Evolutionary conservation across 176 grass and related monocot genomes (phyloP).

Genomic region (Triticum timopheevii): DNA sequence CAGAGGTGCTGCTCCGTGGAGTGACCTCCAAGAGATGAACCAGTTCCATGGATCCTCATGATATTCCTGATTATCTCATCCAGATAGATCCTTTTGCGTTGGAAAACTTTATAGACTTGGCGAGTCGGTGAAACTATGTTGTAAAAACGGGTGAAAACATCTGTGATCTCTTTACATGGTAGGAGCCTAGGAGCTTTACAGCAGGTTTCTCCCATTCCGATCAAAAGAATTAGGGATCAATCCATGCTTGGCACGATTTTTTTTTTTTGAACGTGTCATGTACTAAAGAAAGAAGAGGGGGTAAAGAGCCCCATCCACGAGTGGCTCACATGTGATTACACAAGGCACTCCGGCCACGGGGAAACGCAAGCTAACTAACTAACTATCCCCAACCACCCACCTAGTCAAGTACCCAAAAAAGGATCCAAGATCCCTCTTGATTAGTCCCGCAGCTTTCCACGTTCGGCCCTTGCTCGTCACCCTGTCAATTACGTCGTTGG

Average conservation of each 20-base stretch:
- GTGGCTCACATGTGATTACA: no score
- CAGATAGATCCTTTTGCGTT: neutral
- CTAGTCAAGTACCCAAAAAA: no score
- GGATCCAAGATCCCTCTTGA: no score
- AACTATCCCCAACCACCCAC: no score
- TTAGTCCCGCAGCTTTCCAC: no score
- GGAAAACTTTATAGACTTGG: conserved; percentile 22
- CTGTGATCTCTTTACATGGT: neutral
- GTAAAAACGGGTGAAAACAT: conserved; percentile 11
- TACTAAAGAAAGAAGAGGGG: no score
- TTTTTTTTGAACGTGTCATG: neutral
- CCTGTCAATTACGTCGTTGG: no score
- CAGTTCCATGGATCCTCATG: neutral
- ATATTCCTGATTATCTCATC: neutral
- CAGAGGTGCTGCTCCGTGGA: neutral
- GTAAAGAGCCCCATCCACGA: no score
- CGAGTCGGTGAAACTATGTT: neutral
- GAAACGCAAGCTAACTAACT: no score
- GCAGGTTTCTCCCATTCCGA: neutral
- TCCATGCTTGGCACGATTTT: neutral
- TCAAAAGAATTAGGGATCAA: neutral
- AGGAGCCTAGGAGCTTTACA: neutral
- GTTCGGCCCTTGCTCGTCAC: no score
- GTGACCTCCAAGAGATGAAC: neutral
- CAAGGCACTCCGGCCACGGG: no score